A percentile compares a stretch with the other conserved stretches of the same genome.
phyloP scores from a whole-genome alignment of 805 yeast species.

The Kazachstania viticola region DNA sequence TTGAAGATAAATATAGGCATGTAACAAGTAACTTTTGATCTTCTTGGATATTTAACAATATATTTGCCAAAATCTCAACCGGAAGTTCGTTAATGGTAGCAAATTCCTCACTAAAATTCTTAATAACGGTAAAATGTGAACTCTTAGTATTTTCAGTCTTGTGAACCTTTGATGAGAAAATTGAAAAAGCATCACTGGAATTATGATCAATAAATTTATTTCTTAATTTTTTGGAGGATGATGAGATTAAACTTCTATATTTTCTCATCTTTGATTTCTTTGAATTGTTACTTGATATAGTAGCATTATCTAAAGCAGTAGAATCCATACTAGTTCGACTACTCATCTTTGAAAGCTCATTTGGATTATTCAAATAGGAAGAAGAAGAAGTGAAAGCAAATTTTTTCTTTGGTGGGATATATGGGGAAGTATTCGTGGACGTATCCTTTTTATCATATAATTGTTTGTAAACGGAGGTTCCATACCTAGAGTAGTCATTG shows the following conservation, averaged over 20 bases:
- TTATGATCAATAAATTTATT: conserved; percentile 25
- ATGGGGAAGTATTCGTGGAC: background rate
- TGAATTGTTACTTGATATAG: conserved; percentile 8
- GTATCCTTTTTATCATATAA: conserved; percentile 7
- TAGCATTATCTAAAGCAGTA: conserved; percentile 3
- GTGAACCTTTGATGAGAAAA: conserved; percentile 21
- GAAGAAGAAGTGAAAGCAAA: background rate
- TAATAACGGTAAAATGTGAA: background rate
- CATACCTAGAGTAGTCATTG: conserved; percentile 29
- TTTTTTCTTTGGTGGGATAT: background rate
- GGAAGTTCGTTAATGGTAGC: conserved; percentile 25
- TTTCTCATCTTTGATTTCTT: conserved; percentile 14
- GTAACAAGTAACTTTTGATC: conserved; percentile 30
- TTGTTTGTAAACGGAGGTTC: conserved; percentile 26
- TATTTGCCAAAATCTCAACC: conserved; percentile 20
- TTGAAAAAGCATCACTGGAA: conserved; percentile 20
- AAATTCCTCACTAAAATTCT: conserved; percentile 5
- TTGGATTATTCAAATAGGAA: background rate
- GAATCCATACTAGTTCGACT: background rate
- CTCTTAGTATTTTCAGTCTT: no score
- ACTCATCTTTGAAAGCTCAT: background rate
- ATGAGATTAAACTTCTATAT: conserved; percentile 15
- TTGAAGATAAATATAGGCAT: conserved; percentile 40
- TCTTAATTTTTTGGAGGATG: conserved; percentile 21
- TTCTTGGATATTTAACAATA: conserved; percentile 15